A percentile compares a stretch with the other conserved stretches of the same genome.
phyloP scores from a whole-genome alignment of 352 stramenopile genomes.

The Globisporangium polare region DNA sequence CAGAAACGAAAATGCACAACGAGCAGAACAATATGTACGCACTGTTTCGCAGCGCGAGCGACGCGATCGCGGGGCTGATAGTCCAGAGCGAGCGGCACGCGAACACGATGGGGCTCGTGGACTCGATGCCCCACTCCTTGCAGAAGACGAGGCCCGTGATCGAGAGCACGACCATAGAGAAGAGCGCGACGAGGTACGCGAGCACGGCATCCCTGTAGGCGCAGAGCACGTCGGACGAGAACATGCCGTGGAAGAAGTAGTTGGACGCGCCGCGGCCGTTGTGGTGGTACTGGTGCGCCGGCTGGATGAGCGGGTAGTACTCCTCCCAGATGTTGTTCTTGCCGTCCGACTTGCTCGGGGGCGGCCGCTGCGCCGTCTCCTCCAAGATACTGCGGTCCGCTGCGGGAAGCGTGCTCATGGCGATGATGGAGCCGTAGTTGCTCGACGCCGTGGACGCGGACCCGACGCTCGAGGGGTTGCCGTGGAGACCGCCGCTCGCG shows the following conservation, averaged over 20 bases:
- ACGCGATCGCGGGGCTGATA: conserved; percentile 61
- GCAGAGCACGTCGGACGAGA: conserved; percentile 82
- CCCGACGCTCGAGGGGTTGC: conserved; percentile 12
- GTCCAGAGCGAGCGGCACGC: conserved; percentile 63
- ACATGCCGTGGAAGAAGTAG: conserved; percentile 88
- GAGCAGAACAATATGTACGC: neutral
- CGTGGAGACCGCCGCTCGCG: conserved; percentile 22
- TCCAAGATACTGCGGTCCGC: neutral
- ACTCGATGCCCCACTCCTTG: conserved; percentile 68
- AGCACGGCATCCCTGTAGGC: conserved; percentile 81
- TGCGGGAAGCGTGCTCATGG: neutral
- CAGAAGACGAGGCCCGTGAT: conserved; percentile 83
- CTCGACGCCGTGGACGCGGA: conserved; percentile 14
- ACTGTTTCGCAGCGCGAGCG: conserved; percentile 75
- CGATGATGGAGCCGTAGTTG: conserved; percentile 26
- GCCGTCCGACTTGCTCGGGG: conserved; percentile 10
- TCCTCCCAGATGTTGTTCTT: conserved; percentile 83
- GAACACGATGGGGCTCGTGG: conserved; percentile 52
- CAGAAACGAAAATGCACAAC: conserved; percentile 8
- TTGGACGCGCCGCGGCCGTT: conserved; percentile 70
- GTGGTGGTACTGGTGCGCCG: conserved; percentile 74
- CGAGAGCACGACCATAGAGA: conserved; percentile 76
- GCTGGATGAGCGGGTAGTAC: conserved; percentile 86
- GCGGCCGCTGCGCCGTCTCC: neutral
- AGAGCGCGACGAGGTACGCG: conserved; percentile 72